These are phyloP conservation scores for Pleomassaria siparia DNA, from an alignment of 2,329 filamentous ascomycete species.

Conservation along the genomic window DNA sequence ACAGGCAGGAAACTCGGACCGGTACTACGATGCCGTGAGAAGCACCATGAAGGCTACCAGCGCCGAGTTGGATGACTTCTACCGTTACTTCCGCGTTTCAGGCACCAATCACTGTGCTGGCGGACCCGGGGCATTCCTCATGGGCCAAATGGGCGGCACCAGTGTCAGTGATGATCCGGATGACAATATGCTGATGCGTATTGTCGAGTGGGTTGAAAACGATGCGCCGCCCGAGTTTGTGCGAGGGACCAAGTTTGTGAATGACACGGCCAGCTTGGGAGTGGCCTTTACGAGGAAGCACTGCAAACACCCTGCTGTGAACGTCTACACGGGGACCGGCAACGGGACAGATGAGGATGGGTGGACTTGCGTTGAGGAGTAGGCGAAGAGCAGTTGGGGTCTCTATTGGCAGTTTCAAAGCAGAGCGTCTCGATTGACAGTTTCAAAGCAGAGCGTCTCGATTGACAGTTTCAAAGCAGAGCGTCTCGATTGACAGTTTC, in stretches of 20 bases:
- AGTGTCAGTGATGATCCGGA: constrained; percentile 16
- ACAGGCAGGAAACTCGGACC: constrained; percentile 4
- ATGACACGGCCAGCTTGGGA: constrained; percentile 10
- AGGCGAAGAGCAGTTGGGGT: no score
- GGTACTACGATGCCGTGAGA: constrained; percentile 13
- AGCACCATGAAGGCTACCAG: constrained; percentile 6
- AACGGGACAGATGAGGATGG: constrained; percentile 15
- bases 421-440: no score
- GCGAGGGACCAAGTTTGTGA: constrained; percentile 14
- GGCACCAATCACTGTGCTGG: constrained; percentile 19
- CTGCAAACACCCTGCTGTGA: constrained; percentile 23
- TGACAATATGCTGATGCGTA: constrained; percentile 37
- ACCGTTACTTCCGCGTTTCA: constrained; percentile 18
- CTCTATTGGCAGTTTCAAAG: no score
- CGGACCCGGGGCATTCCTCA: constrained; percentile 10
- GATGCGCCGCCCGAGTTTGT: constrained; percentile 18
- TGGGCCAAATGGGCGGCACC: constrained; percentile 7
- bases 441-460: no score
- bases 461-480: no score
- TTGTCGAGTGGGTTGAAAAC: constrained; percentile 26
- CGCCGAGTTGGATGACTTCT: constrained; percentile 17
- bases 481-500: no score
- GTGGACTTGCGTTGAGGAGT: constrained; percentile 12
- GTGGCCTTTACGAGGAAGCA: constrained; percentile 20
- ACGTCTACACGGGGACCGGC: constrained; percentile 16